phyloP scores from a whole-genome alignment of 768 basidiomycete genomes.

The Xerocomus spinulosus region DNA sequence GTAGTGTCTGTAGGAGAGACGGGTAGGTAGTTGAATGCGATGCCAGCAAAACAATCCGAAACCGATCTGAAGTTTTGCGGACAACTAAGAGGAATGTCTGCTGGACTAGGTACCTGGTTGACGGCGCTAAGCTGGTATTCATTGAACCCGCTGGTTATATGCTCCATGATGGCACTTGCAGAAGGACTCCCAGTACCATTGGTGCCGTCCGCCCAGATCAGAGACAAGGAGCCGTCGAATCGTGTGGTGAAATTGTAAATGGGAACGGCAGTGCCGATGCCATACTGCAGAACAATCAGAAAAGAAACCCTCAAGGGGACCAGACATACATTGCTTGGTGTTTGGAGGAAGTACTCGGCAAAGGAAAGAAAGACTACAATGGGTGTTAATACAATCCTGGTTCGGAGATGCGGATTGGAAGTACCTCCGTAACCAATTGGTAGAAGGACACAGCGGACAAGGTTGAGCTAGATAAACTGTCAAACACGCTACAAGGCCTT shows the following conservation, averaged over 20 bases:
- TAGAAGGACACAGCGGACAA: slow-evolving; percentile 56
- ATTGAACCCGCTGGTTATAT: slow-evolving; percentile 51
- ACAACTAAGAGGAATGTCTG: slow-evolving; percentile 53
- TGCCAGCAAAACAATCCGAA: slow-evolving; percentile 66
- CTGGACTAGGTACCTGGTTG: slow-evolving; percentile 41
- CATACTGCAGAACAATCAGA: slow-evolving; percentile 41
- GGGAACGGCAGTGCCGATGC: slow-evolving; percentile 53
- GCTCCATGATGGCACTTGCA: slow-evolving; percentile 55
- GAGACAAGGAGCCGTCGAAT: slow-evolving; percentile 48
- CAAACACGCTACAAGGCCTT: background rate
- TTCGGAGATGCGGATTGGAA: background rate
- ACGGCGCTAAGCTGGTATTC: slow-evolving; percentile 45
- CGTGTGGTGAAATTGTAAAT: slow-evolving; percentile 43
- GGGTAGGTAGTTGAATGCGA: slow-evolving; percentile 60
- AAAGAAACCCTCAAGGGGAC: background rate
- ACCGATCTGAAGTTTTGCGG: slow-evolving; percentile 70
- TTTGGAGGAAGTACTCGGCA: slow-evolving; percentile 56
- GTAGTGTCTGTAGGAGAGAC: slow-evolving; percentile 24
- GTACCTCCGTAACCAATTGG: slow-evolving; percentile 56
- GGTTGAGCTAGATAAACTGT: slow-evolving; percentile 42
- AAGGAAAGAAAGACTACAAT: slow-evolving; percentile 51
- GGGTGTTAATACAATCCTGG: background rate
- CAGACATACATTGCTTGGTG: slow-evolving; percentile 52
- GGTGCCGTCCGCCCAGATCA: slow-evolving; percentile 70
- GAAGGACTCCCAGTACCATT: slow-evolving; percentile 51